phyloP scores from a whole-genome alignment of 768 basidiomycete genomes.

The Chalciporus piperatus region DNA sequence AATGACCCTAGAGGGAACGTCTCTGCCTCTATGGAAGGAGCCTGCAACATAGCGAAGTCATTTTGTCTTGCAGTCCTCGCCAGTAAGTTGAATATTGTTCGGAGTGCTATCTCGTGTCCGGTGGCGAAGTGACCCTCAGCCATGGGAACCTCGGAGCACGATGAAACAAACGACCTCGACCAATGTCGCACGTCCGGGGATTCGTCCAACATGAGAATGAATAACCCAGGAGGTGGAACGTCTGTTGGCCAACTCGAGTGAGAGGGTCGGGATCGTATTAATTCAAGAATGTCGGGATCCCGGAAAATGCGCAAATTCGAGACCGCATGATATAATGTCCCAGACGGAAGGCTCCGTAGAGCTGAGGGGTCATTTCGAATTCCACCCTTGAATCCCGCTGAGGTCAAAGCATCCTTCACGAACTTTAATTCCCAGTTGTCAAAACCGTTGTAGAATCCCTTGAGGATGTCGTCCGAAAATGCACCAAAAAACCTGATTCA shows the following conservation, averaged over 20 bases:
- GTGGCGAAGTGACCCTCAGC: conserved; percentile 44
- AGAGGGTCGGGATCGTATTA: conserved; percentile 26
- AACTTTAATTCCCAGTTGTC: conserved; percentile 62
- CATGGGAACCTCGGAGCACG: conserved; percentile 44
- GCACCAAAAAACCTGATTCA: conserved; percentile 67
- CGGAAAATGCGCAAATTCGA: conserved; percentile 58
- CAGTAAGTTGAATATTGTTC: conserved; percentile 33
- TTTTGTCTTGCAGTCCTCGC: conserved; percentile 10
- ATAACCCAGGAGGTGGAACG: conserved; percentile 56
- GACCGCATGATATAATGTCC: conserved; percentile 58
- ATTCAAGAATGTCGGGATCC: conserved; percentile 44
- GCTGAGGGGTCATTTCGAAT: conserved; percentile 18
- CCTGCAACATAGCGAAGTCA: background rate
- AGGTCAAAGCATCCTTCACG: conserved; percentile 48
- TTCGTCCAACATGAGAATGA: conserved; percentile 56
- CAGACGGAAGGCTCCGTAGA: conserved; percentile 45
- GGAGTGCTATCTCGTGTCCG: conserved; percentile 46
- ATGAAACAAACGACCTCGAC: conserved; percentile 49
- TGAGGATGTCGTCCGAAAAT: conserved; percentile 49
- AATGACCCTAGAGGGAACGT: conserved; percentile 6
- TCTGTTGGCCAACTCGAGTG: conserved; percentile 52
- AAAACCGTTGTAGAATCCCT: conserved; percentile 59
- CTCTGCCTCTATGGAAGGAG: conserved; percentile 5
- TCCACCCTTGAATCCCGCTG: conserved; percentile 22
- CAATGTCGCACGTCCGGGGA: conserved; percentile 52